A percentile compares a stretch with the other conserved stretches of the same genome.
Evolutionary conservation across 495 filamentous ascomycete genomes (phyloP).

Genomic region (Pseudoneurospora amorphoporcata): DNA sequence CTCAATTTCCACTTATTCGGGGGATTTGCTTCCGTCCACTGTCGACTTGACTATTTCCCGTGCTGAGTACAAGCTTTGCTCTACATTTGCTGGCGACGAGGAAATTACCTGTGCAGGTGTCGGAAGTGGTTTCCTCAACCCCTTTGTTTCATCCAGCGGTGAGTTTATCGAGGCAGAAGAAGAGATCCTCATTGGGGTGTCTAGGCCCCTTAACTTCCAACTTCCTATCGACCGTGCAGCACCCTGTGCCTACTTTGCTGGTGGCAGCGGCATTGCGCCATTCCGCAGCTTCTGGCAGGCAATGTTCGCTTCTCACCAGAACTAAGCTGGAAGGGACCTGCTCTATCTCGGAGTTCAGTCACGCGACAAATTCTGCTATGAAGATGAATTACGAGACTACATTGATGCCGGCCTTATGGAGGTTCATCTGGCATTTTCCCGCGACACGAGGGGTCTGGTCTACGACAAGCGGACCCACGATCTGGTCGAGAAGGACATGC

Average conservation of each 20-base stretch:
- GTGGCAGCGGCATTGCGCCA: slow-evolving; percentile 41
- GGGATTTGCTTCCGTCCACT: slow-evolving; percentile 37
- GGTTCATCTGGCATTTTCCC: slow-evolving; percentile 39
- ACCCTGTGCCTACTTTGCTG: slow-evolving; percentile 40
- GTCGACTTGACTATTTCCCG: slow-evolving; percentile 38
- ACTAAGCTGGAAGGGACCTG: slow-evolving; percentile 32
- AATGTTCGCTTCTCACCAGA: slow-evolving; percentile 23
- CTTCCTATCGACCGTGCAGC: slow-evolving; percentile 35
- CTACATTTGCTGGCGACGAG: slow-evolving; percentile 25
- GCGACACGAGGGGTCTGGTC: slow-evolving; percentile 34
- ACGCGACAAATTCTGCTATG: slow-evolving; percentile 40
- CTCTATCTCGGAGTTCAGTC: slow-evolving; percentile 43
- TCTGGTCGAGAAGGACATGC: slow-evolving; percentile 36
- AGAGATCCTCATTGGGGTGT: slow-evolving; percentile 37
- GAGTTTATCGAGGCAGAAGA: slow-evolving; percentile 25
- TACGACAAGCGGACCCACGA: slow-evolving; percentile 31
- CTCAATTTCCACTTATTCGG: slow-evolving; percentile 35
- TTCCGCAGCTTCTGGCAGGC: slow-evolving; percentile 43
- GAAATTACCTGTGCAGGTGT: slow-evolving; percentile 30
- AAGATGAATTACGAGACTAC: slow-evolving; percentile 37
- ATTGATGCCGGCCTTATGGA: slow-evolving; percentile 39
- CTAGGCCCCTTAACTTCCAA: slow-evolving; percentile 40
- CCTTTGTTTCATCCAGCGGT: slow-evolving; percentile 22
- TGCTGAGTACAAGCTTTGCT: slow-evolving; percentile 35
- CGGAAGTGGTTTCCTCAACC: slow-evolving; percentile 41